phyloP scores from a whole-genome alignment of 2,329 filamentous ascomycete species.

The Ophiostoma sp. region DNA sequence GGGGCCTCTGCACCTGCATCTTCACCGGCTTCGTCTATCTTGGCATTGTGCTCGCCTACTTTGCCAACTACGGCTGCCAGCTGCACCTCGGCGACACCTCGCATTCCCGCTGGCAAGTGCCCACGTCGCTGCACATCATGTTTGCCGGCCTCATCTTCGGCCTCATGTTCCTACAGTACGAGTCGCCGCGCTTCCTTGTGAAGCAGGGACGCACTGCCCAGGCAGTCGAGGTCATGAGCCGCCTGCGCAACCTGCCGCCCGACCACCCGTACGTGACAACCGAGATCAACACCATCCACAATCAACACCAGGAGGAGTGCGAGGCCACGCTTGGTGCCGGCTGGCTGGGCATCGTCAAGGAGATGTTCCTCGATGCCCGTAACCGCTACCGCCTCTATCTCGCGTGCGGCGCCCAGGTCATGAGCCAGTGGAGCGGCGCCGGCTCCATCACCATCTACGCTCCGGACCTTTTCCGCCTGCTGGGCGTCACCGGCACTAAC shows the following conservation, averaged over 20 bases:
- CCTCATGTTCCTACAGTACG: conserved; percentile 2
- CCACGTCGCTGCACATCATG: not conserved
- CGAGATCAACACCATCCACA: not conserved
- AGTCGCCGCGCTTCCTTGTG: not conserved
- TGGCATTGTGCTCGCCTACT: not conserved
- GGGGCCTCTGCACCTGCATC: conserved; percentile 3
- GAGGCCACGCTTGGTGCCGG: not conserved
- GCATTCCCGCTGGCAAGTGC: not conserved
- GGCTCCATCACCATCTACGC: not conserved
- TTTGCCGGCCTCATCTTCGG: not conserved
- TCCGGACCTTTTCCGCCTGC: not conserved
- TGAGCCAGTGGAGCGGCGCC: not conserved
- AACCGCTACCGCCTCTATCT: not conserved
- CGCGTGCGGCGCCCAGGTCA: not conserved
- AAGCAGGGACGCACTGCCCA: not conserved
- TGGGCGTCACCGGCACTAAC: not conserved
- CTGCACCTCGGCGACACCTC: not conserved
- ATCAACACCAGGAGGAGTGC: not conserved
- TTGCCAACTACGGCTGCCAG: not conserved
- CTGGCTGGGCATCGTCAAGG: not conserved
- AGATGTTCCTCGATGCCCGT: not conserved
- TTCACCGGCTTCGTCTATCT: not conserved
- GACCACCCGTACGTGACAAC: not conserved
- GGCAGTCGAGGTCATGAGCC: not conserved
- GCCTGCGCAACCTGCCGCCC: not conserved